Evolutionary conservation across 257 asterid species (phyloP).

Genomic region (Solanum rostratum): DNA sequence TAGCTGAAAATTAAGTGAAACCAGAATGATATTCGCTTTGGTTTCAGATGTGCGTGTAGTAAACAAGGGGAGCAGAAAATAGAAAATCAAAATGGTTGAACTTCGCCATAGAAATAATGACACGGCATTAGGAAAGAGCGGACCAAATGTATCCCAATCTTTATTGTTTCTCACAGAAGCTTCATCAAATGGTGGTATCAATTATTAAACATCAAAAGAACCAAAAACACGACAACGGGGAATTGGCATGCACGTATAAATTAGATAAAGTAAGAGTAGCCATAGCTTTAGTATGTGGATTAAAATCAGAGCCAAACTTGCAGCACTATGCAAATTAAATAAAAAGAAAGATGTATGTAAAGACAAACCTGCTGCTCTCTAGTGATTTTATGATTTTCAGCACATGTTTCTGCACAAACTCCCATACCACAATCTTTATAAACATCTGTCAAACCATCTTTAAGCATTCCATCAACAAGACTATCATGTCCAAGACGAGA

Average conservation of each 20-base stretch:
- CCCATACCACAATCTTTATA: constrained; percentile 94
- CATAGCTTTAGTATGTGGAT: background rate
- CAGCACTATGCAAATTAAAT: background rate
- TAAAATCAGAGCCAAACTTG: background rate
- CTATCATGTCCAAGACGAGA: constrained; percentile 97
- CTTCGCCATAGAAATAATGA: background rate
- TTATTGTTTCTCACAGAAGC: background rate
- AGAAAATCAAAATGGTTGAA: background rate
- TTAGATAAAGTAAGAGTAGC: background rate
- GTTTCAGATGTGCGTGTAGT: background rate
- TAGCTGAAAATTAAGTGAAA: background rate
- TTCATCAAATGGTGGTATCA: background rate
- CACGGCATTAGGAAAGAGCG: background rate
- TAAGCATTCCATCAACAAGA: constrained; percentile 96
- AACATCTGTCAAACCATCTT: constrained; percentile 97
- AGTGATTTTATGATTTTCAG: constrained; percentile 65
- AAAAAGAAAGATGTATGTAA: background rate
- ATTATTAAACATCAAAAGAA: background rate
- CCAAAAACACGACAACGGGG: background rate
- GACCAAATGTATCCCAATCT: background rate
- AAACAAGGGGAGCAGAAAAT: background rate
- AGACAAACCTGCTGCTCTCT: constrained; percentile 88
- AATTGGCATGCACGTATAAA: background rate
- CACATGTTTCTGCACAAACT: constrained; percentile 94
- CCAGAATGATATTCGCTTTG: background rate